Conservation (phyloP, 495 filamentous ascomycete genomes). For the Talaromyces borbonicus region DNA sequence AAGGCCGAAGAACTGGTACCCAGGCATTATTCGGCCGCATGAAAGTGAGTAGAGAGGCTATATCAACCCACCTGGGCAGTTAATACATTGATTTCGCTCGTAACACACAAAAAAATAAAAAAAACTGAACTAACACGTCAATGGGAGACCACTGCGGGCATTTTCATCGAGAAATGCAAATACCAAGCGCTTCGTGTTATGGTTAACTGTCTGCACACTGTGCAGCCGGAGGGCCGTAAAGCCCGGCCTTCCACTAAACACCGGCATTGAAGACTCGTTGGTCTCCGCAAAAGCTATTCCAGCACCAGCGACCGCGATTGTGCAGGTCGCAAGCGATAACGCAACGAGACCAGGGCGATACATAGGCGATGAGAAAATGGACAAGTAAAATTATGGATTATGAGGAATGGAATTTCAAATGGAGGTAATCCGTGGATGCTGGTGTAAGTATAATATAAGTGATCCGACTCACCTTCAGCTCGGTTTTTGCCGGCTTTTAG, state of each 20-base stretch:
- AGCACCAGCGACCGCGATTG: neutral
- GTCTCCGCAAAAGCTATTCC: neutral
- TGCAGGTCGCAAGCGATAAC: neutral
- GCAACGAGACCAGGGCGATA: neutral
- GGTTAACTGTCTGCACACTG: conserved; percentile 48
- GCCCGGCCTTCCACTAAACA: conserved; percentile 15
- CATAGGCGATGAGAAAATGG: too few species aligned
- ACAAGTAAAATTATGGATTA: neutral
- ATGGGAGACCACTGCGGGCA: conserved; percentile 37
- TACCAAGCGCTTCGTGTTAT: conserved; percentile 53
- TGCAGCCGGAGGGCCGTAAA: too few species aligned
- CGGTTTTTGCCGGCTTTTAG: neutral
- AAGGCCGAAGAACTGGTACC: conserved; percentile 45
- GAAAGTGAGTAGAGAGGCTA: conserved; percentile 45
- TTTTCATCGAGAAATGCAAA: conserved; percentile 47
- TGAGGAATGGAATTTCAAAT: neutral
- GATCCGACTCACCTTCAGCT: neutral
- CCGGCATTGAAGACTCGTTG: neutral
- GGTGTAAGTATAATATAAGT: neutral
- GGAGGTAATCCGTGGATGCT: neutral
- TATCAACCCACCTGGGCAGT: neutral
- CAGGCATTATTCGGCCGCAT: conserved; percentile 30
- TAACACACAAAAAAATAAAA: too few species aligned
- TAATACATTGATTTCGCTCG: neutral
- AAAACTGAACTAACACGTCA: conserved; percentile 38